Percentiles rank a stretch among this genome's conserved stretches.
Evolutionary conservation across 1,284 basidiomycete species (phyloP).

Genomic region (Moesziomyces aphidis): DNA sequence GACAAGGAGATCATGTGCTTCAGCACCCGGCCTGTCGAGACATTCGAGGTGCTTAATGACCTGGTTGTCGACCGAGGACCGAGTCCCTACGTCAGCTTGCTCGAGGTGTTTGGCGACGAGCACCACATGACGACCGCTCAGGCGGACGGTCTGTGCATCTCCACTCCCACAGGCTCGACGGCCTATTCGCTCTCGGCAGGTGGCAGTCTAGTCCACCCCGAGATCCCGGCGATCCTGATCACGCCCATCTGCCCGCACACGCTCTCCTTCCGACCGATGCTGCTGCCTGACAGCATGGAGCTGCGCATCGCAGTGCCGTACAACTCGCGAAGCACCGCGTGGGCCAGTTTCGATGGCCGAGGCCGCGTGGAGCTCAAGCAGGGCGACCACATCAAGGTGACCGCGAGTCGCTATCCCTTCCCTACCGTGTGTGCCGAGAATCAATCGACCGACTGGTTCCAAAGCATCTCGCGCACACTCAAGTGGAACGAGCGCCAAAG

Average conservation of each 20-base stretch:
- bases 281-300: conserved; percentile 96
- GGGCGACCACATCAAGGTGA: conserved; percentile 99
- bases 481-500: conserved; percentile 75
- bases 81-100: conserved; percentile 93
- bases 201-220: conserved; percentile 96
- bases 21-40: conserved; percentile 92
- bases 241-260: conserved; percentile 99
- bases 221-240: conserved; percentile 95
- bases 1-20: conserved; percentile 99
- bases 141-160: conserved; percentile 94
- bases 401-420: conserved; percentile 97
- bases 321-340: conserved; percentile 96
- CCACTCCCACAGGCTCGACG: conserved; percentile 97
- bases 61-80: conserved; percentile 97
- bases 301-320: conserved; percentile 97
- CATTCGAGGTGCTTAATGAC: conserved; percentile 98
- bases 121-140: conserved; percentile 99
- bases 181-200: conserved; percentile 95
- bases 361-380: conserved; percentile 85
- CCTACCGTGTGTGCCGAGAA: conserved; percentile 98
- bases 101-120: conserved; percentile 98
- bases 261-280: conserved; percentile 96
- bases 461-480: conserved; percentile 91
- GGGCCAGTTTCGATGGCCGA: conserved; percentile 98
- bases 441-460: conserved; percentile 98